A percentile compares a stretch with the other conserved stretches of the same genome.
Conservation (phyloP, 192 early-diverging fungal genomes). For the Blastocladiella britannica region DNA sequence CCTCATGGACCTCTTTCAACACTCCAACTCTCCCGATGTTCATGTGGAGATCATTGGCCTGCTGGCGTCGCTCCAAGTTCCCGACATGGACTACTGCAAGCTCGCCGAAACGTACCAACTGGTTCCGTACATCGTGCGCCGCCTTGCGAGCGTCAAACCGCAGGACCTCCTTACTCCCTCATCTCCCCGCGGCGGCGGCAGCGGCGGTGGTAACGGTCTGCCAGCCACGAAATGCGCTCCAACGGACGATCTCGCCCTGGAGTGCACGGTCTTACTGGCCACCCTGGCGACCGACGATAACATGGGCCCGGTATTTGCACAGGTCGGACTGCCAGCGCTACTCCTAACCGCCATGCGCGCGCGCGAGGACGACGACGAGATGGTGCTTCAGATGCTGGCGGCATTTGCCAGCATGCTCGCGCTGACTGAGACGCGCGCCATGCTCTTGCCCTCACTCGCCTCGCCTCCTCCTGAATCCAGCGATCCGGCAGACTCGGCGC, state of each 20-base stretch:
- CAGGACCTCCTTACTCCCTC: too few species aligned
- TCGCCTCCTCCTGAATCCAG: too few species aligned
- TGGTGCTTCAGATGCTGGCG: slow-evolving; percentile 18
- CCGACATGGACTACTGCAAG: slow-evolving; percentile 31
- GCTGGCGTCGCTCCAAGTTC: slow-evolving; percentile 19
- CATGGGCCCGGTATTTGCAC: slow-evolving; percentile 21
- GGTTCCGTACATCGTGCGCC: slow-evolving; percentile 12
- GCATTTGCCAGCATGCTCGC: background rate
- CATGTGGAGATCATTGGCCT: slow-evolving; percentile 27
- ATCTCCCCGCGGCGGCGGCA: slow-evolving; percentile 1
- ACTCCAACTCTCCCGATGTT: slow-evolving; percentile 13
- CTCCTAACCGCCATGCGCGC: slow-evolving; percentile 30
- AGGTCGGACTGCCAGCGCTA: slow-evolving; percentile 13
- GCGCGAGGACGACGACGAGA: slow-evolving; percentile 43
- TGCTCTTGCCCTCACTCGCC: too few species aligned
- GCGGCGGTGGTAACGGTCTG: slow-evolving; percentile 1
- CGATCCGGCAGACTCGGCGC: too few species aligned
- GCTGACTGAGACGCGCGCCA: background rate
- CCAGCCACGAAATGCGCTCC: too few species aligned
- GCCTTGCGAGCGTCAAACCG: slow-evolving; percentile 7
- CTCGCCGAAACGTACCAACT: slow-evolving; percentile 23
- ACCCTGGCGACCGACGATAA: slow-evolving; percentile 30
- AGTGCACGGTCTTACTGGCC: slow-evolving; percentile 12
- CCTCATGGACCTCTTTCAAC: slow-evolving; percentile 21
- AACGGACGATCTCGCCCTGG: slow-evolving; percentile 7